These are phyloP conservation scores for Rickenella mellea DNA, from an alignment of 768 basidiomycete species.

Conservation along the genomic window DNA sequence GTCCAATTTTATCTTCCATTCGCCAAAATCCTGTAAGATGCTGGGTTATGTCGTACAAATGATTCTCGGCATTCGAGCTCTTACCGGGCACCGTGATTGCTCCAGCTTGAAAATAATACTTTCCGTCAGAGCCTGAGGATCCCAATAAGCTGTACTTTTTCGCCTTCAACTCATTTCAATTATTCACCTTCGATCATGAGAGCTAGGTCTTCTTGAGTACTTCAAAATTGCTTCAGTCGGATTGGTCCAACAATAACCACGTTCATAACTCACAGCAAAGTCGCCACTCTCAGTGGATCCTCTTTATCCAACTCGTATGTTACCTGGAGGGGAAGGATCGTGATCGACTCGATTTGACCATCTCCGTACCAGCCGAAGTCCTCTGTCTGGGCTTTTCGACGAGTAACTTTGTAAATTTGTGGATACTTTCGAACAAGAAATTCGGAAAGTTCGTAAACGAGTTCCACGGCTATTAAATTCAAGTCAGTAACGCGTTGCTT, in stretches of 20 bases:
- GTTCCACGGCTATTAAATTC: slow-evolving; percentile 42
- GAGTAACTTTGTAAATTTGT: slow-evolving; percentile 38
- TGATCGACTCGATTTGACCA: slow-evolving; percentile 41
- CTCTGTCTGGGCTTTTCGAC: slow-evolving; percentile 16
- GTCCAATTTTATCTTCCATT: slow-evolving; percentile 66
- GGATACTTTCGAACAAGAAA: slow-evolving; percentile 60
- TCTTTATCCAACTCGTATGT: slow-evolving; percentile 44
- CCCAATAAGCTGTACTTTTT: neutral
- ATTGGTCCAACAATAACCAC: neutral
- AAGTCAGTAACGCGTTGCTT: neutral
- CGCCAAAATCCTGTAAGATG: slow-evolving; percentile 57
- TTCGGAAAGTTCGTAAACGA: slow-evolving; percentile 60
- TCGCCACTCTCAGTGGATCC: slow-evolving; percentile 51
- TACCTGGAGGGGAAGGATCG: slow-evolving; percentile 36
- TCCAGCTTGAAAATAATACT: slow-evolving; percentile 69
- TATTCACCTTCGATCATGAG: slow-evolving; percentile 16
- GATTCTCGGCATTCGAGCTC: no score
- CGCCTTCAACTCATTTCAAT: neutral
- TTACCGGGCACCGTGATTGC: slow-evolving; percentile 55
- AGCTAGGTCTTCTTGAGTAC: slow-evolving; percentile 20
- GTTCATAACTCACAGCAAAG: slow-evolving; percentile 40
- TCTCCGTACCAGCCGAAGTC: slow-evolving; percentile 30
- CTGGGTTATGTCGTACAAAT: neutral
- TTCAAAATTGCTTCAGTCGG: neutral
- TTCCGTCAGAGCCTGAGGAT: slow-evolving; percentile 49